phyloP scores from a whole-genome alignment of 371 early-diverging fungal species.

The Dinochytrium kinnereticum region DNA sequence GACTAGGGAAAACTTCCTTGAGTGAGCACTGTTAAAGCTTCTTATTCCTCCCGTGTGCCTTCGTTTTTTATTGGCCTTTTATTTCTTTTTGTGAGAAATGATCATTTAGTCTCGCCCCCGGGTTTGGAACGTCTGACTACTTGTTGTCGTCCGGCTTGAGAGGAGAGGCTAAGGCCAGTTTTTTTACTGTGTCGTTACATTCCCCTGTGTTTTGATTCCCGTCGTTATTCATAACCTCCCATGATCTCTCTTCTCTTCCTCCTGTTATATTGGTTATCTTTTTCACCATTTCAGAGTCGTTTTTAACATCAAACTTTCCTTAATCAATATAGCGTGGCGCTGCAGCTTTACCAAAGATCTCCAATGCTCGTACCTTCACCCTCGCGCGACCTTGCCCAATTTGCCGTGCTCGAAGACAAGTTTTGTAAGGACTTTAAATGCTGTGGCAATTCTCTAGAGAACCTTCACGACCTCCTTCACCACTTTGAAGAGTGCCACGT shows the following conservation, averaged over 20 bases:
- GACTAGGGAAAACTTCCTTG: slow-evolving; percentile 33
- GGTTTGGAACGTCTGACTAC: no score
- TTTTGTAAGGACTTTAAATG: slow-evolving; percentile 92
- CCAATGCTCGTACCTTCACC: slow-evolving; percentile 47
- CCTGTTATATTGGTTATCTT: background rate
- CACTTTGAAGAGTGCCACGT: slow-evolving; percentile 95
- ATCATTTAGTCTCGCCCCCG: background rate
- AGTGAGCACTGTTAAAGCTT: slow-evolving; percentile 18
- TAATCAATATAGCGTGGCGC: background rate
- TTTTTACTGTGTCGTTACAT: background rate
- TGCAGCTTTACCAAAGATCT: slow-evolving; percentile 38
- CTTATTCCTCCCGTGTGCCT: background rate
- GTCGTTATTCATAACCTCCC: background rate
- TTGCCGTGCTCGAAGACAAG: slow-evolving; percentile 79
- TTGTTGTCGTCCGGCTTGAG: no score
- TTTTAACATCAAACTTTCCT: background rate
- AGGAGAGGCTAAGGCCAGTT: no score
- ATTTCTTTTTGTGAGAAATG: background rate
- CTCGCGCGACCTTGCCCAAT: slow-evolving; percentile 71
- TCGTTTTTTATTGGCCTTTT: background rate
- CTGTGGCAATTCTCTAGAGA: slow-evolving; percentile 82
- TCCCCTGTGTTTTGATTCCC: background rate
- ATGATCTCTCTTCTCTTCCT: background rate
- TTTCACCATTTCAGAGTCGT: background rate
- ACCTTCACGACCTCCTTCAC: slow-evolving; percentile 88